Percentiles rank a stretch among this genome's conserved stretches.
phyloP scores from a whole-genome alignment of 306 rosid genomes.

The Medicago truncatula region DNA sequence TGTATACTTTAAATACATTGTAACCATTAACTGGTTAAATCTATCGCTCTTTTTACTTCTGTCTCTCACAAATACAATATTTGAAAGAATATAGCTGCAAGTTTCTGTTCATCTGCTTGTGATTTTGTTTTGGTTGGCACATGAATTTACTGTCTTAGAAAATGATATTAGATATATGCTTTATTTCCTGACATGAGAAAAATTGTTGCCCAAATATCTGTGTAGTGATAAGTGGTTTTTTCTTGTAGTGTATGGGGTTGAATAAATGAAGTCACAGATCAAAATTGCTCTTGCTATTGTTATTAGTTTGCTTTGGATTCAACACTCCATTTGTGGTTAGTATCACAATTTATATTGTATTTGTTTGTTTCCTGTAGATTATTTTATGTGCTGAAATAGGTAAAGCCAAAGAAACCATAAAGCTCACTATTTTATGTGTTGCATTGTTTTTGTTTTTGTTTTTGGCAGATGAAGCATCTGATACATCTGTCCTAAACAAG shows the following conservation, averaged over 20 bases:
- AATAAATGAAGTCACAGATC: conserved; percentile 67
- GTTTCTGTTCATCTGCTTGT: neutral
- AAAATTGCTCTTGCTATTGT: conserved; percentile 58
- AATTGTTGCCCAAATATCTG: conserved; percentile 27
- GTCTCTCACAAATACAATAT: neutral
- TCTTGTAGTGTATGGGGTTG: conserved; percentile 49
- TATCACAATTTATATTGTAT: conserved; percentile 24
- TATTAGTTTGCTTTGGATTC: conserved; percentile 65
- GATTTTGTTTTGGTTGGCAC: conserved; percentile 18
- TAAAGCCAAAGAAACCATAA: conserved; percentile 20
- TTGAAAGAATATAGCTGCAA: neutral
- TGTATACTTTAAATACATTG: neutral
- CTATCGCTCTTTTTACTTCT: too few relatives aligned
- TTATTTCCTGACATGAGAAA: conserved; percentile 33
- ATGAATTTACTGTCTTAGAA: conserved; percentile 18
- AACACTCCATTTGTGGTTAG: conserved; percentile 69
- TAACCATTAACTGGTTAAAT: too few relatives aligned
- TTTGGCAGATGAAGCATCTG: conserved; percentile 64
- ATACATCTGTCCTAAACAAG: conserved; percentile 53
- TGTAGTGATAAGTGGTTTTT: conserved; percentile 32
- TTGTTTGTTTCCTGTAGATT: conserved; percentile 12
- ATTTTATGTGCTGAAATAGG: neutral
- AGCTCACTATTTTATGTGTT: neutral
- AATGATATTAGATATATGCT: conserved; percentile 8
- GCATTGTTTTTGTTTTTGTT: neutral